Evolutionary conservation across 495 filamentous ascomycete genomes (phyloP), one percentile per base, ranked within the genome.

Genomic region (Daldinia decipiens): DNA sequence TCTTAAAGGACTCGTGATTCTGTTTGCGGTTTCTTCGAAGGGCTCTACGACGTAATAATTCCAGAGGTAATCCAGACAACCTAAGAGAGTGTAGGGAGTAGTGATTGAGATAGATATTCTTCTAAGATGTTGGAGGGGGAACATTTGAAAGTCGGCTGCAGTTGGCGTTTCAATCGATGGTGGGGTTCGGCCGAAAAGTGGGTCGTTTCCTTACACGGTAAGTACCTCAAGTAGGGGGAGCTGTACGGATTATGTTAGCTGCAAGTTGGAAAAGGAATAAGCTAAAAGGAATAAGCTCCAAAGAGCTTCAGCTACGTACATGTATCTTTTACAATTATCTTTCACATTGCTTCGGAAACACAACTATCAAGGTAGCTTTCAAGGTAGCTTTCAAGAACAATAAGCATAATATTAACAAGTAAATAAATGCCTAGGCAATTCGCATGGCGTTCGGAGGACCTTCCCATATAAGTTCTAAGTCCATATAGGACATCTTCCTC

Each of bases 111-210:
- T 55, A 13, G 59, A 55, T 58, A 54, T 55, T 52, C 56, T 55
- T 54, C 59, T 50, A 51, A 72, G 32, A 56, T 67, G 64, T 67
- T 72, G 64, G 69, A 72, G 67, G 69, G 69, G 64, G 34, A 72
- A 72, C 59, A 67, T 72, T 56, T 59, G 62, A 58, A 58, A 59
- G 60, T 60, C 29, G 26, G 45, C 40, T n/a, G 56, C 36, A 59
- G 38, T 59, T 40, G 57, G 50, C 47, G 53, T 67, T 60, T 61
- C 17, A 67, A 54, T 59, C 57, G 38, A 67, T 67, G 64, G 64
- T 67, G 64, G 64, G 64, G 64, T 59, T 59, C 6, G 11, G 5
- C 7, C 5, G 17, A 67, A 67, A 67, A 59, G 57, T 45, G 64
- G 45, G 39, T 19, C 19, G 3, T 53, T 47, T n/a, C 36, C 47